Evolutionary conservation across 139 green algal species (phyloP).

Genomic region (Picochlorum costavermella): DNA sequence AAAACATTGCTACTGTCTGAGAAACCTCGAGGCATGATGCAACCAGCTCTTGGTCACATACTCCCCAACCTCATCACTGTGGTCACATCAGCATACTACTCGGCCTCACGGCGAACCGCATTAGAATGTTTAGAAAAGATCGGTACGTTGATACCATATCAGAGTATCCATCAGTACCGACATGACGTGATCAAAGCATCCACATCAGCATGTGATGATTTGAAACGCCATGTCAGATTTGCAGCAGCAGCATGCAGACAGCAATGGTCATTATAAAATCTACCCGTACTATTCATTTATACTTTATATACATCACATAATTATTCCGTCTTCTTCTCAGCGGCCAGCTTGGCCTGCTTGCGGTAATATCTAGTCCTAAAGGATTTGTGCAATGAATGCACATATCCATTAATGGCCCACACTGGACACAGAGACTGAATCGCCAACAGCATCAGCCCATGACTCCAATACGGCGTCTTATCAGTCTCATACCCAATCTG

Average conservation of each 20-base stretch:
- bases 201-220: conserved; percentile 19
- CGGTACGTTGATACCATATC: conserved; percentile 16
- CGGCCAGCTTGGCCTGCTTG: conserved; percentile 8
- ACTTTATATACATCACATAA: conserved; percentile 2
- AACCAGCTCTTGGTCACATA: no score
- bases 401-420: conserved; percentile 32
- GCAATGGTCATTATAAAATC: conserved; percentile 8
- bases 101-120: no score
- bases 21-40: no score
- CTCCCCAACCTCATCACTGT: no score
- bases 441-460: conserved; percentile 39
- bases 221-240: conserved; percentile 13
- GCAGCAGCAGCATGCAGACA: conserved; percentile 11
- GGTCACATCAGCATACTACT: no score
- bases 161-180: conserved; percentile 11
- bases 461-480: conserved; percentile 58
- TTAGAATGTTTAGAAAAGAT: no score
- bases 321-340: conserved; percentile 13
- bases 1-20: no score
- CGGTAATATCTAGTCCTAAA: conserved; percentile 30
- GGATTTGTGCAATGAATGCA: conserved; percentile 37
- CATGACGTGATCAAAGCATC: conserved; percentile 7
- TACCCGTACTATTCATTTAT: neutral
- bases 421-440: conserved; percentile 25
- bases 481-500: conserved; percentile 48